Percentiles rank a stretch among this genome's conserved stretches.
Conservation (phyloP, 805 yeast species). For the Candida namnaoensis region DNA sequence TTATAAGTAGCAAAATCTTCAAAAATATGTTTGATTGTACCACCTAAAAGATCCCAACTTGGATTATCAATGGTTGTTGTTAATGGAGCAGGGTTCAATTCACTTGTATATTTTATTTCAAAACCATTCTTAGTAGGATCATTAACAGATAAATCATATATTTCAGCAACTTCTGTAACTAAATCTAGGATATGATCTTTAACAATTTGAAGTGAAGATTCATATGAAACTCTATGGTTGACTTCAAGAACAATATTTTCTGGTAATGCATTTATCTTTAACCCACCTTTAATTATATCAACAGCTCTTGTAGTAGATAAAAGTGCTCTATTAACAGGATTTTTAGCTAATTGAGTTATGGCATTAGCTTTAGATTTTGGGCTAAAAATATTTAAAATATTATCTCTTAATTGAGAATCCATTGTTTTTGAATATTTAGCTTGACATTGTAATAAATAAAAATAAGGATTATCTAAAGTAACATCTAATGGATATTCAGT, state of each 20-base stretch:
- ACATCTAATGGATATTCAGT: slow-evolving; percentile 40
- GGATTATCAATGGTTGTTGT: neutral
- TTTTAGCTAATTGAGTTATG: slow-evolving; percentile 26
- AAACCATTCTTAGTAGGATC: neutral
- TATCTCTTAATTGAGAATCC: slow-evolving; percentile 15
- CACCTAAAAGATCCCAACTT: slow-evolving; percentile 13
- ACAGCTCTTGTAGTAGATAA: slow-evolving; percentile 27
- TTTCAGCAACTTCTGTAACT: slow-evolving; percentile 30
- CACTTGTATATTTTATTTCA: neutral
- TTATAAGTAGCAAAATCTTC: slow-evolving; percentile 29
- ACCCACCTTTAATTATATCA: slow-evolving; percentile 56
- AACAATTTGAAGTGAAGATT: slow-evolving; percentile 27
- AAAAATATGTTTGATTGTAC: slow-evolving; percentile 43
- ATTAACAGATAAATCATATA: slow-evolving; percentile 22
- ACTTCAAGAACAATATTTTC: slow-evolving; percentile 40
- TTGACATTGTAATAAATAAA: slow-evolving; percentile 45
- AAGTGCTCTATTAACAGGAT: slow-evolving; percentile 27
- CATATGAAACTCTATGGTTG: slow-evolving; percentile 52
- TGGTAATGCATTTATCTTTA: slow-evolving; percentile 62
- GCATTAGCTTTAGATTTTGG: neutral
- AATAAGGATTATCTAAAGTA: slow-evolving; percentile 49
- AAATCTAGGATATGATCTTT: slow-evolving; percentile 20
- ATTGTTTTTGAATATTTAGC: slow-evolving; percentile 36
- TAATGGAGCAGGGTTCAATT: neutral
- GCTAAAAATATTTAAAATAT: slow-evolving; percentile 25